phyloP scores from a whole-genome alignment of 257 asterid genomes.

The Capsicum pubescens region DNA sequence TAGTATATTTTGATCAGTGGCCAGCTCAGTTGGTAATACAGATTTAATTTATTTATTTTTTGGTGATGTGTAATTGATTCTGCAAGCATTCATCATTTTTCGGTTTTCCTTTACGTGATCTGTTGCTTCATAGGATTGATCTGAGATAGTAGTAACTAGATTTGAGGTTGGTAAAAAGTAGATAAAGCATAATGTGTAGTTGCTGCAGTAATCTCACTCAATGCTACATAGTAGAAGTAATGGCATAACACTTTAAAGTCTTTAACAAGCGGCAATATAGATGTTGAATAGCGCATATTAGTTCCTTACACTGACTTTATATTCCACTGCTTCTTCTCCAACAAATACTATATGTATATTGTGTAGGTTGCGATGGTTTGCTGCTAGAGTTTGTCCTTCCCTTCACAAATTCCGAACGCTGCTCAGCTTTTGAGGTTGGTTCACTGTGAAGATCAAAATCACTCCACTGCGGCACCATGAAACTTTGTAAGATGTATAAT shows the following conservation, averaged over 20 bases:
- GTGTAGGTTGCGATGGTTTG: conserved; percentile 9
- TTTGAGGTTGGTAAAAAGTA: neutral
- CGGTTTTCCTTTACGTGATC: neutral
- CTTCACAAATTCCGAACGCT: neutral
- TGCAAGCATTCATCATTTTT: neutral
- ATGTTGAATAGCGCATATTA: neutral
- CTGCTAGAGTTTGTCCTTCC: neutral
- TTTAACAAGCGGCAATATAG: neutral
- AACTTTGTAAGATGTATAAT: conserved; percentile 23
- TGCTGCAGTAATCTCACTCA: neutral
- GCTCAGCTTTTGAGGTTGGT: conserved; percentile 2
- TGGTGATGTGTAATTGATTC: neutral
- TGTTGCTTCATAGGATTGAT: neutral
- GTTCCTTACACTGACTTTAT: neutral
- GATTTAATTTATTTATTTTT: neutral
- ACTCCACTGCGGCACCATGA: neutral
- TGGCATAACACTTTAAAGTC: neutral
- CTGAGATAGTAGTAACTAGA: neutral
- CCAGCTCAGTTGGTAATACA: neutral
- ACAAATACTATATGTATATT: neutral
- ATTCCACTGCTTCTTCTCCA: neutral
- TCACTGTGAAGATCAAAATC: neutral
- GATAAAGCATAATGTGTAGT: neutral
- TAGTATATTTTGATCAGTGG: neutral
- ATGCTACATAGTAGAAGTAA: neutral